Percentiles rank a stretch among this genome's conserved stretches.
These are phyloP conservation scores for Tubosaeta sp. DNA, from an alignment of 768 basidiomycete genomes.

Conservation along the genomic window DNA sequence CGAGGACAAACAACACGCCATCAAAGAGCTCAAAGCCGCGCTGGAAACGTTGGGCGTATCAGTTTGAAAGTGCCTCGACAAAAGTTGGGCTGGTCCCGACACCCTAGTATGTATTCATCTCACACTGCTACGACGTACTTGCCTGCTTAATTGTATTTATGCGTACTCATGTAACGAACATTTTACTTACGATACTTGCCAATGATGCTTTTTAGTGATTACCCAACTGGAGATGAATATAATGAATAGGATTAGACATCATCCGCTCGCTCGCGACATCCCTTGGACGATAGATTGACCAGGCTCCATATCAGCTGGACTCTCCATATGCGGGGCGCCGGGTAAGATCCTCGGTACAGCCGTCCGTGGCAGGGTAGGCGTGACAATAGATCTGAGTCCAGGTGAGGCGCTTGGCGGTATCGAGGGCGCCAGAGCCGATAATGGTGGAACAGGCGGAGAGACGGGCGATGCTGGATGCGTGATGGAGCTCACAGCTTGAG, in stretches of 20 bases:
- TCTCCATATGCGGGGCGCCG: constrained; percentile 25
- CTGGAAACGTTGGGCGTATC: constrained; percentile 60
- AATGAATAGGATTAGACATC: neutral
- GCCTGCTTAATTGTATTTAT: neutral
- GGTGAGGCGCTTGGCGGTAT: neutral
- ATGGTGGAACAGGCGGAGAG: constrained; percentile 18
- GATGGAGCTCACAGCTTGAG: neutral
- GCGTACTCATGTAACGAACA: neutral
- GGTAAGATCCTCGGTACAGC: constrained; percentile 20
- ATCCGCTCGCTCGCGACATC: neutral
- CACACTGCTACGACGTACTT: neutral
- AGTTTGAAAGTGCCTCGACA: constrained; percentile 7
- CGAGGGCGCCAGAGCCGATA: constrained; percentile 16
- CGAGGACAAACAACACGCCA: constrained; percentile 86
- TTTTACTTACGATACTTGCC: neutral
- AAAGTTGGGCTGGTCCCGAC: constrained; percentile 4
- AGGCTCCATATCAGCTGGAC: constrained; percentile 26
- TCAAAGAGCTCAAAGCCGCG: constrained; percentile 76
- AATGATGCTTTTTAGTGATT: neutral
- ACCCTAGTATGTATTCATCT: constrained; percentile 8
- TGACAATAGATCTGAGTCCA: constrained; percentile 1
- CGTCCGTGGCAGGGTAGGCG: constrained; percentile 8
- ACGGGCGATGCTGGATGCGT: neutral
- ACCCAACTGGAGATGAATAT: neutral
- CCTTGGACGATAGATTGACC: constrained; percentile 9